Base-by-base conservation (phyloP, 1,284 basidiomycete genomes). In the Quambalaria eucalypti region DNA sequence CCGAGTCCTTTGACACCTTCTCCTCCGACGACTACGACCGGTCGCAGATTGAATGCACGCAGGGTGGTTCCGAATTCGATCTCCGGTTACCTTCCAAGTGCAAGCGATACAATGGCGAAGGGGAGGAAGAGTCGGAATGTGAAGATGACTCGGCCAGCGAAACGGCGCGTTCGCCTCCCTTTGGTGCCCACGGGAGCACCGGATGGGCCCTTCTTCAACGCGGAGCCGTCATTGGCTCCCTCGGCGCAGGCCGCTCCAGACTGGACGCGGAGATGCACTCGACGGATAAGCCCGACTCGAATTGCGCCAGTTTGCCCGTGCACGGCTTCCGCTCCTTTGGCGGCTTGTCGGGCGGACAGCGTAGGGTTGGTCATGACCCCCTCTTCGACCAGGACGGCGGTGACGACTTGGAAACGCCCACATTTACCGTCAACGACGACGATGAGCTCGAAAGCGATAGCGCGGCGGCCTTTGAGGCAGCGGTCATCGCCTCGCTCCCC, bases 271-370 rank as follows among this genome's bases (percentile, higher is more conserved):
- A 14, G 14, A 52, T 14, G 23, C 16, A n/a, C 28, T 19, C 6
- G 4, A 26, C 28, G 10, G 25, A 47, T 7, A 2, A 12, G 25
- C 8, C 29, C n/a, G 47, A 21, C 4, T 19, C 48, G 0, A 42
- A 51, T 29, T 25, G 16, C 14, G 48, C 63, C 46, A 60, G 58
- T 52, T 31, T 68, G 30, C 64, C 66, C 7, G 62, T 64, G 2
- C 66, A 68, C 48, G 64, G 64, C 46, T 64, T 68, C 49, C 64
- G 62, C 39, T 68, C 66, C n/a, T 66, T 68, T 40, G 66, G 66
- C 16, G 64, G 66, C 0, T 55, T 68, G 36, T n/a, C 4, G 36
- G 21, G 36, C 36, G 21, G 16, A 10, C 36, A 39, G 16, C 28
- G 50, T 51, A 26, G 25, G 2, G 47, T 10, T 49, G 30, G 23